Evolutionary conservation across 1,284 basidiomycete species (phyloP), one percentile per base, ranked within the genome.

Genomic region (Pseudozyma thailandica): DNA sequence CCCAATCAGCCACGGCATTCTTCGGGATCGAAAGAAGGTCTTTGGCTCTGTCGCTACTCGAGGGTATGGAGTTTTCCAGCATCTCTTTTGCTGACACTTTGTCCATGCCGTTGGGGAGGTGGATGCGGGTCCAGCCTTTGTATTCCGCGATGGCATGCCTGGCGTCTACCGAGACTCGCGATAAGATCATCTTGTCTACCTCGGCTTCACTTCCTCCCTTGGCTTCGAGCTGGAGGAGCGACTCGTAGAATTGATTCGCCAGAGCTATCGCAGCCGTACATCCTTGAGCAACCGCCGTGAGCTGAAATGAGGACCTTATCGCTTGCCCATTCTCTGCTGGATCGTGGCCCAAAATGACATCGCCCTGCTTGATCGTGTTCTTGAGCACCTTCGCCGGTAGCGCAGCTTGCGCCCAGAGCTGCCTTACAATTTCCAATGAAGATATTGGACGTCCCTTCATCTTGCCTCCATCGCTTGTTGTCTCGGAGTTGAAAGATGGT

Each of bases 211-310:
- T 20, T 12, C 16, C 28, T 12, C 4, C 27, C 13, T 18, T 10
- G 2, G 6, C 16, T 25, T 6, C 35, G 7, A 21, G 13, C 38
- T 6, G 25, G 15, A 21, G 16, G 5, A 49, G 35, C 5, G 20
- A 3, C 2, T n/a, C 10, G 49, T 51, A 59, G 20, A 51, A 23
- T 21, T 33, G 27, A 2, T 52, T 37, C 0, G 53, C 54, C 0
- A 68, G 39, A 5, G 42, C 42, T 28, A 53, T 50, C 0, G 35
- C 54, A 6, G 53, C 54, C 13, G 28, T 35, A n/a, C 42, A 49
- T 12, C 50, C 64, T 46, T 68, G 64, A 4, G 64, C 64, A 16
- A 59, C 58, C 6, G 64, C 58, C 2, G 64, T 57, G 15, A 68
- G 28, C 20, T 50, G 64, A 16, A 68, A 62, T 12, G 54, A 57